Conservation (phyloP, 331 rosid genomes). For the Malus hybrid region DNA sequence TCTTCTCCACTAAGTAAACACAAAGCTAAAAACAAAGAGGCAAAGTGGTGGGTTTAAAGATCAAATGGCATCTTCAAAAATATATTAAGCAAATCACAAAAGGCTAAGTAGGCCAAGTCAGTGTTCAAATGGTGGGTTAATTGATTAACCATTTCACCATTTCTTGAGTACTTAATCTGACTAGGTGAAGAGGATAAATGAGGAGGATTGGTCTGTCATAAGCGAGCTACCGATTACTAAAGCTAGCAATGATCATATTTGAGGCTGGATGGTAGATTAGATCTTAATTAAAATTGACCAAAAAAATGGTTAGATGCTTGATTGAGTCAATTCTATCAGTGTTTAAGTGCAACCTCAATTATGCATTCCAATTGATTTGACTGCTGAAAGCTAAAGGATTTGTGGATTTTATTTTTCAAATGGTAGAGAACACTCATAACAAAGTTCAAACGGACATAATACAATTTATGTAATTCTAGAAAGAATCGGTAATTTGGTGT, state of each 20-base stretch:
- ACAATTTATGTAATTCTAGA: too few relatives aligned
- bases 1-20: conserved; percentile 48
- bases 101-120: conserved; percentile 15
- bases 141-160: background rate
- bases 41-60: conserved; percentile 25
- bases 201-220: background rate
- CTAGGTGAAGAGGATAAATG: background rate
- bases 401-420: too few relatives aligned
- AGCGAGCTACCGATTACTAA: background rate
- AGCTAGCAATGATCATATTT: background rate
- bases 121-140: conserved; percentile 24
- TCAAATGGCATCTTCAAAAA: conserved; percentile 1
- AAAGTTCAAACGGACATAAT: too few relatives aligned
- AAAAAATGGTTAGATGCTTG: conserved; percentile 6
- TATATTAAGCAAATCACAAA: conserved; percentile 4
- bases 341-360: conserved; percentile 7
- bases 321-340: conserved; percentile 7
- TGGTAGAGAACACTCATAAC: too few relatives aligned
- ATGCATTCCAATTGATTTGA: conserved; percentile 18
- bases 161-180: background rate
- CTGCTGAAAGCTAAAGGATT: conserved; percentile 8
- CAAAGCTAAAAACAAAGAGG: conserved; percentile 30
- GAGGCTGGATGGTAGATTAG: conserved; percentile 2
- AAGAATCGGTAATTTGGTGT: too few relatives aligned
- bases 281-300: background rate